A percentile compares a stretch with the other conserved stretches of the same genome.
These are phyloP conservation scores for Chaetomium cochliodes DNA, from an alignment of 495 filamentous ascomycete genomes.

Conservation along the genomic window DNA sequence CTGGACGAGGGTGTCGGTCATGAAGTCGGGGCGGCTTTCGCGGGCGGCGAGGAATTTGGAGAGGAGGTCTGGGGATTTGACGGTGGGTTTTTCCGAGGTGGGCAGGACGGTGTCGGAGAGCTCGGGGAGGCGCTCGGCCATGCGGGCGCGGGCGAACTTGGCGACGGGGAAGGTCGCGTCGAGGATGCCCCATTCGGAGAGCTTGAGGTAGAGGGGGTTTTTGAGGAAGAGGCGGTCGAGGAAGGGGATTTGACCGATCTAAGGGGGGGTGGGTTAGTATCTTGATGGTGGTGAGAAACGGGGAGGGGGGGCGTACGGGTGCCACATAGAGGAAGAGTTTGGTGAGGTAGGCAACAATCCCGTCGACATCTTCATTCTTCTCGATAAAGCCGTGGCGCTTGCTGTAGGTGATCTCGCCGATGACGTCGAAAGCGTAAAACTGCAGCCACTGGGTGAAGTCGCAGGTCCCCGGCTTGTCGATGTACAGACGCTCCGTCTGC, in stretches of 20 bases:
- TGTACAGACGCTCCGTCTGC: conserved; percentile 62
- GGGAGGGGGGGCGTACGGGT: conserved; percentile 46
- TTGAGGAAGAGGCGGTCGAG: conserved; percentile 62
- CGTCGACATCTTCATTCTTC: conserved; percentile 62
- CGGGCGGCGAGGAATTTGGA: conserved; percentile 61
- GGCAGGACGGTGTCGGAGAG: conserved; percentile 33
- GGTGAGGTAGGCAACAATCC: conserved; percentile 56
- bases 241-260: conserved; percentile 62
- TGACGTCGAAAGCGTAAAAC: conserved; percentile 78
- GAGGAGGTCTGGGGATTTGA: conserved; percentile 57
- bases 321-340: conserved; percentile 58
- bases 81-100: conserved; percentile 36
- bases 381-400: conserved; percentile 64
- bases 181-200: conserved; percentile 49
- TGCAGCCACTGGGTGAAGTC: conserved; percentile 73
- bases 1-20: conserved; percentile 62
- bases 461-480: conserved; percentile 50
- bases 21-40: conserved; percentile 61
- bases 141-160: conserved; percentile 57
- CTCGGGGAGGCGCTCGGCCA: conserved; percentile 52
- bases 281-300: conserved; percentile 35
- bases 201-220: conserved; percentile 56
- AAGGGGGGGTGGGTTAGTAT: not conserved
- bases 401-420: conserved; percentile 65
- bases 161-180: conserved; percentile 63